These are phyloP conservation scores for Xylariaceae sp. DNA, from an alignment of 2,329 filamentous ascomycete genomes.

Conservation along the genomic window DNA sequence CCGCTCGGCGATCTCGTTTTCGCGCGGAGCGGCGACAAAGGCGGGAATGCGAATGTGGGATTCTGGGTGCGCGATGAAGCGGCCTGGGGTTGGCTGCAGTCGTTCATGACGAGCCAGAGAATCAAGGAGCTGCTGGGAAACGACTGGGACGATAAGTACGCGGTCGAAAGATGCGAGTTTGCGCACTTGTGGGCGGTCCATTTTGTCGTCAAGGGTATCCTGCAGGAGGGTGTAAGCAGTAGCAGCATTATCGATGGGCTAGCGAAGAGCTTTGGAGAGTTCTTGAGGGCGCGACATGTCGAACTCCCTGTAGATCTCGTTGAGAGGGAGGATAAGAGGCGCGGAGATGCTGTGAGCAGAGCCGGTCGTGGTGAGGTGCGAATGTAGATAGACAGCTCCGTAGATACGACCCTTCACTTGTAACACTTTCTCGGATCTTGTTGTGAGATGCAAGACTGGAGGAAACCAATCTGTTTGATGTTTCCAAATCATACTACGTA, in stretches of 20 bases:
- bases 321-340: not conserved
- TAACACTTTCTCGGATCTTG: too few species aligned
- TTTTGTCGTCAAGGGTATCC: conserved; percentile 50
- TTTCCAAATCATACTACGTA: too few species aligned
- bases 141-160: conserved; percentile 46
- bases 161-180: conserved; percentile 49
- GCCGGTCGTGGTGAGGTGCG: not conserved
- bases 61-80: conserved; percentile 30
- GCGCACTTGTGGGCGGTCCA: conserved; percentile 46
- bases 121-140: conserved; percentile 45
- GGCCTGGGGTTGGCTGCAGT: conserved; percentile 46
- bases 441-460: too few species aligned
- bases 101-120: conserved; percentile 42
- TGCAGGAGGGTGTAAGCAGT: conserved; percentile 49
- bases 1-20: conserved; percentile 24
- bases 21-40: conserved; percentile 28
- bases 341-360: not conserved
- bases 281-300: too few species aligned
- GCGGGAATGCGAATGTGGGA: conserved; percentile 28
- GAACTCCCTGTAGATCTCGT: too few species aligned
- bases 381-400: too few species aligned
- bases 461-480: too few species aligned
- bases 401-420: too few species aligned
- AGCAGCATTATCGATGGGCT: conserved; percentile 49
- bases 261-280: conserved; percentile 55